Evolutionary conservation across 1,284 basidiomycete species (phyloP), one percentile per base, ranked within the genome.

Genomic region (Melanopsichium pennsylvanicum): DNA sequence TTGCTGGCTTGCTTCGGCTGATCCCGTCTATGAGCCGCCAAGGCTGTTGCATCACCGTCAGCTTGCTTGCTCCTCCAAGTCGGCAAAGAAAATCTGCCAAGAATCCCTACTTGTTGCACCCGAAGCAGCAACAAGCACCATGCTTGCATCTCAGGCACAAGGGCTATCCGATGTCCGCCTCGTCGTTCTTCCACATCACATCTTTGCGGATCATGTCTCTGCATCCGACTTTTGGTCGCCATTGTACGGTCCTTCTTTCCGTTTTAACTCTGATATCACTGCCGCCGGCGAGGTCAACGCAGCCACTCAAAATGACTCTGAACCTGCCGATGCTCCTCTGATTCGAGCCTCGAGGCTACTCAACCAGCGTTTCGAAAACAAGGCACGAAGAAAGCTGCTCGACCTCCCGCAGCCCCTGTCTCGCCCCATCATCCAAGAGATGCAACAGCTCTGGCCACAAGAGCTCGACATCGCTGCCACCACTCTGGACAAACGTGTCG

Each of bases 141-240:
- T 56, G n/a, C 43, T 62, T 10, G 52, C 52, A 32, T 39, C 46
- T 23, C 37, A 50, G 8, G 35, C 42, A 19, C 23, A 23, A 2
- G 34, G 35, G 15, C 38, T 59, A 1, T 49, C 55, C 15, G 38
- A 55, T n/a, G 27, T 46, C 4, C 45, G 55, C 12, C 19, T 66
- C 16, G 13, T 58, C 46, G n/a, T 59, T 25, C 23, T 22, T 13
- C 47, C 62, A 4, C 50, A 66, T 46, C 50, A 58, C 31, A 48
- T 58, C 34, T 50, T 66, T 36, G 44, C 40, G 3, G 18, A 16
- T 13, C 19, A 35, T 10, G 41, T 66, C 18, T 66, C 62, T 5
- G 32, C 62, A 2, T 50, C 46, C 22, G 62, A 66, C 46, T 66
- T 66, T 26, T 66, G 56, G 55, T 50, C 49, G 18, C 56, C 55